Conservation (phyloP, 208 protist genomes). For the Leishmania turanica region DNA sequence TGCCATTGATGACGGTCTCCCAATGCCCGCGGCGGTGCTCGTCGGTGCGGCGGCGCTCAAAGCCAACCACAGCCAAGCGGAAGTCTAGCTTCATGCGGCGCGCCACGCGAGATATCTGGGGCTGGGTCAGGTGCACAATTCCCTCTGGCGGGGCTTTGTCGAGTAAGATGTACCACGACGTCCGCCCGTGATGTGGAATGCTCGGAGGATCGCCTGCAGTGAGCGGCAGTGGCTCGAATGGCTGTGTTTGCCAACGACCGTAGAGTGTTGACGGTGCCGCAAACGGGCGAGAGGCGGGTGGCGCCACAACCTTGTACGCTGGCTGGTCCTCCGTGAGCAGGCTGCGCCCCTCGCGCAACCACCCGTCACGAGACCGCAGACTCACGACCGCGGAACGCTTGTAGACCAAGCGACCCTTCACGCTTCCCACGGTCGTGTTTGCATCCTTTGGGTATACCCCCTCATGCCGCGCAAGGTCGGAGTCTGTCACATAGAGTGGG, state of each 20-base stretch:
- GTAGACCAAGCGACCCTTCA: slow-evolving; percentile 87
- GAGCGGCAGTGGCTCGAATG: slow-evolving; percentile 79
- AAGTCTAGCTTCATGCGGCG: slow-evolving; percentile 85
- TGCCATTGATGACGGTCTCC: slow-evolving; percentile 80
- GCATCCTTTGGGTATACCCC: slow-evolving; percentile 84
- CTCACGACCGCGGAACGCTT: slow-evolving; percentile 85
- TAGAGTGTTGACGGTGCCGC: slow-evolving; percentile 67
- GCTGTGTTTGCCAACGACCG: slow-evolving; percentile 86
- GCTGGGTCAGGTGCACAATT: slow-evolving; percentile 72
- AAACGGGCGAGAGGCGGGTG: slow-evolving; percentile 87
- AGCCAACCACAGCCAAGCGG: slow-evolving; percentile 74
- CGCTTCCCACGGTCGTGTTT: slow-evolving; percentile 75
- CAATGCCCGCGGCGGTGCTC: slow-evolving; percentile 76
- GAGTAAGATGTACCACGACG: slow-evolving; percentile 86
- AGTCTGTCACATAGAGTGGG: slow-evolving; percentile 89
- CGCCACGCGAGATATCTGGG: slow-evolving; percentile 81
- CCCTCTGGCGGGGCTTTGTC: slow-evolving; percentile 48
- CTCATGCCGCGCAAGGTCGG: slow-evolving; percentile 72
- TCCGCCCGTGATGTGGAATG: slow-evolving; percentile 76
- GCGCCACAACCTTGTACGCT: slow-evolving; percentile 82
- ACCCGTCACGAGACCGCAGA: slow-evolving; percentile 85
- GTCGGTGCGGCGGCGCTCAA: slow-evolving; percentile 62
- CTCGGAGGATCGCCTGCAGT: slow-evolving; percentile 45
- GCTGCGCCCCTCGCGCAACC: slow-evolving; percentile 81
- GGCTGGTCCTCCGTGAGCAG: slow-evolving; percentile 56